Conservation (phyloP, 2,329 filamentous ascomycete genomes). For the Clonostachys solani region DNA sequence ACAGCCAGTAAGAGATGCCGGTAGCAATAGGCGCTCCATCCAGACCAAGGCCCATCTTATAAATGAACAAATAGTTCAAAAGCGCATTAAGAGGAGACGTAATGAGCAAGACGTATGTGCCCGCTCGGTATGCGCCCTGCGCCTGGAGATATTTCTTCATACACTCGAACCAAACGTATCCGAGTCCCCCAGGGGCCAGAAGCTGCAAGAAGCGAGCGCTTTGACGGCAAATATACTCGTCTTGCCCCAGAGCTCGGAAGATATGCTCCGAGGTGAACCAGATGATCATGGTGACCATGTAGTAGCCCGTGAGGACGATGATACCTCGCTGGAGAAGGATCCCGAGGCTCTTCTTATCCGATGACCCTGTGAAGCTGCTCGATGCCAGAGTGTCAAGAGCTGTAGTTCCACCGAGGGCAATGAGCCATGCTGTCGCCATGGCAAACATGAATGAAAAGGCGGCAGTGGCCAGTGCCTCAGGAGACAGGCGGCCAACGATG, state of each 20-base stretch:
- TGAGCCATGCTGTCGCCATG: constrained; percentile 83
- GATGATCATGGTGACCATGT: constrained; percentile 65
- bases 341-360: constrained; percentile 74
- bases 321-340: constrained; percentile 74
- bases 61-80: constrained; percentile 77
- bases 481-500: constrained; percentile 74
- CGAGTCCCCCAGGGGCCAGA: constrained; percentile 75
- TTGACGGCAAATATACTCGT: constrained; percentile 70
- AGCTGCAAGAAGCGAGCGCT: constrained; percentile 69
- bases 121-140: constrained; percentile 80
- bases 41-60: constrained; percentile 66
- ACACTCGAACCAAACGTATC: constrained; percentile 83
- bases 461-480: constrained; percentile 74
- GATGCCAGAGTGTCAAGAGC: constrained; percentile 83
- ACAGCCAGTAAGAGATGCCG: constrained; percentile 81
- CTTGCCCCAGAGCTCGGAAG: constrained; percentile 72
- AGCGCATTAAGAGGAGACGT: constrained; percentile 78
- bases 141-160: constrained; percentile 88
- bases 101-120: constrained; percentile 77
- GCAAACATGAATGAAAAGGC: constrained; percentile 95
- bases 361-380: constrained; percentile 75
- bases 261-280: constrained; percentile 74
- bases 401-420: constrained; percentile 80
- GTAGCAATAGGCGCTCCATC: constrained; percentile 79
- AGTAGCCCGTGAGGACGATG: constrained; percentile 67